Conservation (phyloP, 805 yeast species). For the Ogataea pignaliae region DNA sequence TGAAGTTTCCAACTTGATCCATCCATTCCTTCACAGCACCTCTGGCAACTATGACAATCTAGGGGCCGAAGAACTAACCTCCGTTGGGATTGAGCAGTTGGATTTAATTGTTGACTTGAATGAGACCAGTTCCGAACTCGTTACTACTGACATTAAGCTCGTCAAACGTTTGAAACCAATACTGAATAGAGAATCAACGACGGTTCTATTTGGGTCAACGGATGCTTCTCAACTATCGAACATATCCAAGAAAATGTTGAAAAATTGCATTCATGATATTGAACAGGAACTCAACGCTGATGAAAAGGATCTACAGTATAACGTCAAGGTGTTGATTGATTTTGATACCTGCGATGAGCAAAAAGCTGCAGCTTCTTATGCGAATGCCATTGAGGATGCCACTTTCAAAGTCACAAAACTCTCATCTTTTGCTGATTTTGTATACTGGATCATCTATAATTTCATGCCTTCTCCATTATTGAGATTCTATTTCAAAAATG, state of each 20-base stretch:
- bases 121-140: background rate
- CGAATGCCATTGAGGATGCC: background rate
- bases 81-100: background rate
- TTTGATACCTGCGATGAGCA: no score
- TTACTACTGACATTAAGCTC: conserved; percentile 10
- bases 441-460: background rate
- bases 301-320: no score
- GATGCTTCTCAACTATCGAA: background rate
- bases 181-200: background rate
- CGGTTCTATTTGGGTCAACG: conserved; percentile 1
- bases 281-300: background rate
- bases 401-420: background rate
- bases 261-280: background rate
- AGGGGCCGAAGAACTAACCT: no score
- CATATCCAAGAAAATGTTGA: background rate
- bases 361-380: no score
- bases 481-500: background rate
- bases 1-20: no score
- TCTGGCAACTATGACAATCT: no score
- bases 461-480: background rate
- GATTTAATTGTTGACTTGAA: background rate
- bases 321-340: no score
- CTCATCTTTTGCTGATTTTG: background rate
- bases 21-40: no score
- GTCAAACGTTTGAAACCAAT: background rate